Base-by-base conservation (phyloP, 1,284 basidiomycete species). In the Apiotrichum mycotoxinovorans region DNA sequence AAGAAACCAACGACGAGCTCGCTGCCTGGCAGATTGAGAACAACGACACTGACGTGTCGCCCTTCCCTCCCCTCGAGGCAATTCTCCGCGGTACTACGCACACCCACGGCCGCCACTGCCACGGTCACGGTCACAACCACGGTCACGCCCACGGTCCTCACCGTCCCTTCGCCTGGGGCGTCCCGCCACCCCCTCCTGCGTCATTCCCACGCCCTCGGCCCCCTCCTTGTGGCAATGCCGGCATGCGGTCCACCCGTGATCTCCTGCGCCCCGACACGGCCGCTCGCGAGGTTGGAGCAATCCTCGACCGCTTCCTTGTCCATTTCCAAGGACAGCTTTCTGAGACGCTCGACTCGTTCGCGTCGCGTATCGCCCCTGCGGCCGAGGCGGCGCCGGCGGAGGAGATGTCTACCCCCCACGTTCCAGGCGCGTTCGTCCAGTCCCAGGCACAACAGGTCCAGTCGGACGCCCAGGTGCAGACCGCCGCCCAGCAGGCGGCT, bases 241-340 rank as follows among this genome's bases (percentile, higher is more conserved):
- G 37, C 30, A 52, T 26, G 44, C 37, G 52, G n/a, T 43, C 55
- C 9, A 33, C 57, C 15, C 60, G 60, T 27, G 49, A 57, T 17
- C 50, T 62, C 42, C 50, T 62, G 23, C 45, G 25, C 43, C 37
- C 60, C 17, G 60, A 55, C 5, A 27, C 47, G 12, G 44, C 49
- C 15, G 60, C 43, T 33, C 66, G 70, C 22, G 75, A 77, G 51
- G 64, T 77, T 49, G 73, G 72, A 54, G 56, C 64, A 7, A 67
- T 75, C 49, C 67, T 76, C 25, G 75, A 77, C 53, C 62, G 64
- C 7, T 77, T 77, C 69, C 62, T 77, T 14, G 62, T 61, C 51
- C 73, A 77, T 61, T 62, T 77, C 48, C 65, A 72, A n/a, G 69
- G 69, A 38, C 75, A 77, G 59, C 67, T 77, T 22, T 69, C 70